Base-by-base conservation (phyloP, 108 stramenopile genomes). In the Parmales sp. region DNA sequence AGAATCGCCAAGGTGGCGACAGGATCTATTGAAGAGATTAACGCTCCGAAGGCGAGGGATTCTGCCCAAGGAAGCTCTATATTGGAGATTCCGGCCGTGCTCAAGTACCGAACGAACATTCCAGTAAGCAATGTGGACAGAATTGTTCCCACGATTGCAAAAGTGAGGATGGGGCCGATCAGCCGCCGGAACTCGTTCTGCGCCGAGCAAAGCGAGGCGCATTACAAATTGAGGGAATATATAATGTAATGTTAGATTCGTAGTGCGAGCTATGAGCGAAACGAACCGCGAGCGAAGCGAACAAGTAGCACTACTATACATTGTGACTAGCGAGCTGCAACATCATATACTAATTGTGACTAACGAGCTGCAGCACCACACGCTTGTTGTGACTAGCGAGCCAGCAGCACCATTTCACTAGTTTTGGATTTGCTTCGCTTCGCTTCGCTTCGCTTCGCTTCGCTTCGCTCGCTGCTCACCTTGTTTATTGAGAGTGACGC, bases 11-110 rank as follows among this genome's bases (percentile, higher is more conserved):
- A 72, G 0, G 86, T 81, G 23, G 92, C 92, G 39, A 93, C 83
- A 0, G 92, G 92, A 69, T 93, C 92, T 60, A 93, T 88, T 28
- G 88, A 89, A 7, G 89, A 88, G 26, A 93, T 93, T 2, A 93
- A 69, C 22, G 89, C 84, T 23, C 92, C 92, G 77, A 90, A 93
- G 36, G 88, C 85, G 51, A 93, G 51, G 45, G 80, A 82, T 51
- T 92, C 91, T 43, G 84, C 63, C 20, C 83, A 50, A 0, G 91
- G 91, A 37, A 86, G 66, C 1, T 81, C 78, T 4, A 66, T 70
- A 2, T 69, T 76, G 3, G 67, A n/a, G n/a, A n/a, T n/a, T n/a
- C n/a, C n/a, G n/a, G n/a, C n/a, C n/a, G n/a, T n/a, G n/a, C n/a
- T 22, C 0, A 74, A 75, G 39, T 51, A 79, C 51, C 85, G 83